phyloP scores from a whole-genome alignment of 768 basidiomycete genomes.

The Leccinum olivaceopallidum region DNA sequence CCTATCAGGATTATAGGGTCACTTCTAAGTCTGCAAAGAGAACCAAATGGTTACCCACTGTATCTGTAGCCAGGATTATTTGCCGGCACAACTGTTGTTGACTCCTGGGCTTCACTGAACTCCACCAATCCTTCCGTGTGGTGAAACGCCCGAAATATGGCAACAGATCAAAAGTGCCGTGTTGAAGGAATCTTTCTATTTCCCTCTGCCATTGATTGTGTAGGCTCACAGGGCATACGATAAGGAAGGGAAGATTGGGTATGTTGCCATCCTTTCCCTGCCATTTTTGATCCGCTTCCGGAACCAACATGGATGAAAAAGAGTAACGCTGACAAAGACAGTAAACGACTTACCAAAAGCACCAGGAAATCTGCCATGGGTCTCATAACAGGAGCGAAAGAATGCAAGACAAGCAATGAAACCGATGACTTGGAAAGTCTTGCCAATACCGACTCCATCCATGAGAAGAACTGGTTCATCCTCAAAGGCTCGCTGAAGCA shows the following conservation, averaged over 20 bases:
- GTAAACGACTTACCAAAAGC: neutral
- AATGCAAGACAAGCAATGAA: neutral
- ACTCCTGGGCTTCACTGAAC: neutral
- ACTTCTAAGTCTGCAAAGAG: neutral
- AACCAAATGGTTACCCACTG: neutral
- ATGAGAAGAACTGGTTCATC: constrained; percentile 18
- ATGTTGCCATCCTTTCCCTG: neutral
- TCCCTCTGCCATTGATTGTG: neutral
- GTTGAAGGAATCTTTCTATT: neutral
- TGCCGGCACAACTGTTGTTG: neutral
- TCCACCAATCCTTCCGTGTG: neutral
- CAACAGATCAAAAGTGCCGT: neutral
- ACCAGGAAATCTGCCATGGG: neutral
- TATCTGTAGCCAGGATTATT: neutral
- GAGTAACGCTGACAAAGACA: neutral
- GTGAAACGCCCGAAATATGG: neutral
- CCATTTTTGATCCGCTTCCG: neutral
- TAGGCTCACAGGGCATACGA: neutral
- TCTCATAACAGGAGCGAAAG: neutral
- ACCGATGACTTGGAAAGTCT: constrained; percentile 1
- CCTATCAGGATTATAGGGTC: neutral
- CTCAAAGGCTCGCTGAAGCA: constrained; percentile 6
- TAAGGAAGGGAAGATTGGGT: neutral
- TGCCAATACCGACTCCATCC: constrained; percentile 25
- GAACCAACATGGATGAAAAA: neutral